Conservation (phyloP, 441 rosid species). For the Melianthus villosus region DNA sequence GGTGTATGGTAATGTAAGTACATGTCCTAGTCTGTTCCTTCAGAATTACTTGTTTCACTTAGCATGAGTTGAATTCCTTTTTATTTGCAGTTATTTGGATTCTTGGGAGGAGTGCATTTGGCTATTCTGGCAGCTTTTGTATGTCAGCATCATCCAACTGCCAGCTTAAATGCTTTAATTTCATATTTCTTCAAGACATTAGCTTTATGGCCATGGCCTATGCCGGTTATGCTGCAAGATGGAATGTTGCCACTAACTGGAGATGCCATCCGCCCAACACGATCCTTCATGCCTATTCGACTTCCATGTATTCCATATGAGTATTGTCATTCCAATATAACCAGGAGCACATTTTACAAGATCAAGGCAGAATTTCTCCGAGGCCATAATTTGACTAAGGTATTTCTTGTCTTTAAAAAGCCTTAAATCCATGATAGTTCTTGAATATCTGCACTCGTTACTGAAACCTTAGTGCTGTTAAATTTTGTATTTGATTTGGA, state of each 20-base stretch:
- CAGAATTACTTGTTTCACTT: neutral
- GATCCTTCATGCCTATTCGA: slow-evolving; percentile 35
- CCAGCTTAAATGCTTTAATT: slow-evolving; percentile 22
- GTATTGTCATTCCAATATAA: slow-evolving; percentile 36
- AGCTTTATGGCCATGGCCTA: slow-evolving; percentile 48
- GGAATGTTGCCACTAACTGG: slow-evolving; percentile 12
- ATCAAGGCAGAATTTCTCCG: slow-evolving; percentile 38
- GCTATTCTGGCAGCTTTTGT: slow-evolving; percentile 37
- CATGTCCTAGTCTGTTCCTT: neutral
- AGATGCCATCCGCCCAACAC: slow-evolving; percentile 11
- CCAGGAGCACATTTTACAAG: slow-evolving; percentile 38
- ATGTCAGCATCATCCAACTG: slow-evolving; percentile 28
- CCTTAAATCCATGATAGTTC: neutral
- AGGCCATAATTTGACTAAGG: slow-evolving; percentile 33
- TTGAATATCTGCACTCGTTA: neutral
- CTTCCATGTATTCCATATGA: slow-evolving; percentile 32
- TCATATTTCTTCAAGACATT: slow-evolving; percentile 29
- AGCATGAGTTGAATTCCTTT: neutral
- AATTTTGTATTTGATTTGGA: neutral
- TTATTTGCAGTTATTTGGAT: slow-evolving; percentile 33
- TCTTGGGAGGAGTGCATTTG: slow-evolving; percentile 46
- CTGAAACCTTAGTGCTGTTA: neutral
- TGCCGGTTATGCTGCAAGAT: slow-evolving; percentile 29
- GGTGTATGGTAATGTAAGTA: slow-evolving; percentile 44
- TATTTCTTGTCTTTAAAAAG: slow-evolving; percentile 2